Evolutionary conservation across 495 filamentous ascomycete genomes (phyloP), one percentile per base, ranked within the genome.

Genomic region (Delitschia confertaspora): DNA sequence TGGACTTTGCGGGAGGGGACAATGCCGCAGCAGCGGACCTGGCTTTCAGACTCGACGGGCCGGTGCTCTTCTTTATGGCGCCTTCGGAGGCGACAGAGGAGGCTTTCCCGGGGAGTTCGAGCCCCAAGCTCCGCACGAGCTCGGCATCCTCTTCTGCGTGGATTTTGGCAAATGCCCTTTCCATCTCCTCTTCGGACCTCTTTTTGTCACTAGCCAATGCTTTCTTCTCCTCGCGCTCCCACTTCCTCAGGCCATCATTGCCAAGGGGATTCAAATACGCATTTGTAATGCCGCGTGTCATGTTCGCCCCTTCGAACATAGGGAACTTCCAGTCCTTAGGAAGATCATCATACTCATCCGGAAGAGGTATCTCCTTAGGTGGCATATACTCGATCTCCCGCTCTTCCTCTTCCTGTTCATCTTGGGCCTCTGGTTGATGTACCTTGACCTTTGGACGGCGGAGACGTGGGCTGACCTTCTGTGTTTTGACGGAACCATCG

Each of bases 381-480:
- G 82, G 77, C 74, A 82, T 82, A 59, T 86, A 84, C 65, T 86
- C 82, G 50, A 83, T 76, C 30, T 84, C 81, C 16, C 71, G 74
- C 24, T 79, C 69, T 44, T 85, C 80, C 48, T 87, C 82, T 18
- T 79, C 68, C 13, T 69, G 64, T 7, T 60, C 56, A 5, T 71
- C 67, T 23, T 70, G 65, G 8, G 59, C 44, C 66, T 71, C 51
- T 43, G 60, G 47, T 51, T 68, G 62, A 61, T 66, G 59, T 45
- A 62, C 53, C 44, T 67, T 64, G 46, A 64, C 56, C 67, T 68
- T 49, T 56, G 57, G 49, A 61, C 61, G 56, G 60, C 62, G 60
- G 60, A 67, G 48, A 49, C 75, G 72, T 6, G 69, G 65, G 13
- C 72, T 78, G 8, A 68, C 68, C 31, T 62, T 66, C 49, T 67